Percentiles rank a stretch among this genome's conserved stretches.
Evolutionary conservation across 257 asterid species (phyloP).

Genomic region (Fraxinus pennsylvanica): DNA sequence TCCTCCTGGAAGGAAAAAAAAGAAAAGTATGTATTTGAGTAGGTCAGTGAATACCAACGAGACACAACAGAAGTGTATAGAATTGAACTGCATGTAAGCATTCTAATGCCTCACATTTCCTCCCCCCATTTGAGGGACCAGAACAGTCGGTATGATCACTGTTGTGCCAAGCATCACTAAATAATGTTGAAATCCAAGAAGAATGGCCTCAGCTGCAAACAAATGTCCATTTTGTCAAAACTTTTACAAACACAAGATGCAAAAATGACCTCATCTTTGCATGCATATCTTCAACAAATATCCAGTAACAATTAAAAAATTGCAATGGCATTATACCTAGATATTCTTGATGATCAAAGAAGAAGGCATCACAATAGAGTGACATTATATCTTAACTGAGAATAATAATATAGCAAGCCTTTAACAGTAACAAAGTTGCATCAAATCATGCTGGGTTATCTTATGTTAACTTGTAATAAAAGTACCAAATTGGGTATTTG

Average conservation of each 20-base stretch:
- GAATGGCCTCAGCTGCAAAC: constrained; percentile 41
- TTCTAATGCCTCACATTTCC: constrained; percentile 32
- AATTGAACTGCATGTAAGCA: not conserved
- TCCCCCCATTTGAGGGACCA: constrained; percentile 44
- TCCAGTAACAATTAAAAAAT: not conserved
- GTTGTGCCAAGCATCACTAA: constrained; percentile 41
- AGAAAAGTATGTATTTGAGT: not conserved
- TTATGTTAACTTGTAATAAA: not conserved
- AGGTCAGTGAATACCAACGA: not conserved
- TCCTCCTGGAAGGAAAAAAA: constrained; percentile 35
- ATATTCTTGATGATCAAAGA: not conserved
- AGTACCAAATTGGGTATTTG: not conserved
- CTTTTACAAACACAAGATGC: not conserved
- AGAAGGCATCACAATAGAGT: not conserved
- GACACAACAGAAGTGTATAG: not conserved
- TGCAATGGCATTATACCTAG: not conserved
- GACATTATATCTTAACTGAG: not conserved
- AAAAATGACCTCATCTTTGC: not conserved
- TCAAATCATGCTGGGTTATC: not conserved
- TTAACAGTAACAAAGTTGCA: not conserved
- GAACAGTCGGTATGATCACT: constrained; percentile 33
- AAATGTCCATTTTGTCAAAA: not conserved
- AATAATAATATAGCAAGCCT: too few species aligned
- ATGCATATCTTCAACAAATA: not conserved
- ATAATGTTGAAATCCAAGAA: constrained; percentile 42